Evolutionary conservation across 345 rosid species (phyloP), one percentile per base, ranked within the genome.

Genomic region (Anacardium occidentale): DNA sequence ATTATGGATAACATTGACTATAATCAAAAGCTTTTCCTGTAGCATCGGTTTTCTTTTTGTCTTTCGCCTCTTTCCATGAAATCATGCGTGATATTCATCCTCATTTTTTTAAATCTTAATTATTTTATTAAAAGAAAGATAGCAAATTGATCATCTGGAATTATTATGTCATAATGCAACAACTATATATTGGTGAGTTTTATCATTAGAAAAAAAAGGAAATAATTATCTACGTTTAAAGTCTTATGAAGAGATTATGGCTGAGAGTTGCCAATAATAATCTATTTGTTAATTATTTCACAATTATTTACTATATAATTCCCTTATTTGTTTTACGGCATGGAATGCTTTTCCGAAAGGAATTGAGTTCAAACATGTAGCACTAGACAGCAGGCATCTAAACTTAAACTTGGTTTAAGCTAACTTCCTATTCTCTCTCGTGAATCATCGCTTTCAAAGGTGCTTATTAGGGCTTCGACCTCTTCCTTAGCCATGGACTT

Each of bases 1-100:
- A 24, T 3, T 14, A 64, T 5, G 48, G 48, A 53, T 34, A 68
- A 68, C 13, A 50, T 53, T 68, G 61, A 68, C 61, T 53, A 5
- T 68, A 5, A 29, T 0, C 21, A 53, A 52, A 67, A 32, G 61
- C 32, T 34, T 42, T 29, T 25, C 57, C 14, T 48, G 20, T 3
- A 3, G 11, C 4, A 21, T 12, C 44, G 12, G 37, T 62, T 62
- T 62, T 45, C 48, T 18, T 24, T 62, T 20, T n/a, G 18, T 3
- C 9, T 56, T 37, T n/a, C 7, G n/a, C 29, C 9, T 17, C 12
- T 37, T 62, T 62, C 10, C 8, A 14, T 15, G 10, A 62, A 62
- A 18, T 24, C 24, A 34, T 62, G 10, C 18, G 0, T 55, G 17
- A 14, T 13, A 48, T 1, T 48, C 53, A 14, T 12, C 53, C 18